Conservation (phyloP, 1,284 basidiomycete genomes). For the Marasmius fiardii region DNA sequence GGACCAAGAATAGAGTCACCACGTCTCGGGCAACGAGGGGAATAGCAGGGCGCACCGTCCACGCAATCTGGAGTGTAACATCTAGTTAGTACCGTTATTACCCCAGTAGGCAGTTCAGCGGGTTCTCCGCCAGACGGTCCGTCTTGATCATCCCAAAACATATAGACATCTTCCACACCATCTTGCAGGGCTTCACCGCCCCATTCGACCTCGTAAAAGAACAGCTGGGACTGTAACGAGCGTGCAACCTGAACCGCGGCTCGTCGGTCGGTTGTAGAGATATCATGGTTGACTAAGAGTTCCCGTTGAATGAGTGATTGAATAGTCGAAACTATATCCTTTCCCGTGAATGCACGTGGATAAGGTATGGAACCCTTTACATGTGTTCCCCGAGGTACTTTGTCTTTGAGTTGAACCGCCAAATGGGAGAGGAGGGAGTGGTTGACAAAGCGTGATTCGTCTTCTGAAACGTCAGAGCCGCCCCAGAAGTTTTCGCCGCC, state of each 20-base stretch:
- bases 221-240: conserved; percentile 87
- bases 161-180: conserved; percentile 93
- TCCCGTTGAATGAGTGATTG: conserved; percentile 76
- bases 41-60: conserved; percentile 67
- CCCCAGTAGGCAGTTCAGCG: conserved; percentile 83
- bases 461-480: conserved; percentile 71
- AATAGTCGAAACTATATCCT: conserved; percentile 87
- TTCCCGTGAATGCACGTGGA: conserved; percentile 85
- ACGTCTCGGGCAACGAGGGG: conserved; percentile 69
- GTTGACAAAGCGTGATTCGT: conserved; percentile 82
- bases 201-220: conserved; percentile 98
- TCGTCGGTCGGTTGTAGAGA: conserved; percentile 68
- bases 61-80: conserved; percentile 86
- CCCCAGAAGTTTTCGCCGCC: conserved; percentile 53
- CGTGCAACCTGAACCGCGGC: conserved; percentile 86
- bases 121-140: conserved; percentile 46
- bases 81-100: conserved; percentile 75
- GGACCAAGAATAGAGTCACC: conserved; percentile 26
- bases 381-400: conserved; percentile 81
- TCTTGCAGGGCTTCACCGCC: conserved; percentile 82
- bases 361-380: conserved; percentile 91
- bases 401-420: conserved; percentile 84
- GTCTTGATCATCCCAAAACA: conserved; percentile 89
- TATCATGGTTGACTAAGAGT: conserved; percentile 65
- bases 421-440: conserved; percentile 85